Conservation (phyloP, 345 rosid genomes). For the Pugionium dolabratum region DNA sequence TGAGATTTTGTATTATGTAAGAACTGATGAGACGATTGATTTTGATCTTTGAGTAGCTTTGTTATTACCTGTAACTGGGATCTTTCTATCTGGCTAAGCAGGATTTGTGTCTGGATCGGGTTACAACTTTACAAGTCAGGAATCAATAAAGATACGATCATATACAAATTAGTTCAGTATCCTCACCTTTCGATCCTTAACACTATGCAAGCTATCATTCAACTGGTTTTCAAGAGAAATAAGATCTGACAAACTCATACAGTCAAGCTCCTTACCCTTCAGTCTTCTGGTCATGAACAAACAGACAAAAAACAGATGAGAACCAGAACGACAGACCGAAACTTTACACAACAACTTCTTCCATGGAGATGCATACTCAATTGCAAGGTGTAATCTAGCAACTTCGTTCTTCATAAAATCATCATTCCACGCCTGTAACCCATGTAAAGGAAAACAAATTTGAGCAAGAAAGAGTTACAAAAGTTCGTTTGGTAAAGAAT, state of each 20-base stretch:
- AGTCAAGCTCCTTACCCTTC: conserved; percentile 40
- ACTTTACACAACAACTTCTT: background rate
- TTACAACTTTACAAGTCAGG: conserved; percentile 11
- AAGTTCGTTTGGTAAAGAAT: background rate
- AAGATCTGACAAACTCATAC: conserved; percentile 40
- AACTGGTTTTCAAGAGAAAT: conserved; percentile 39
- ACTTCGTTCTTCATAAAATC: conserved; percentile 26
- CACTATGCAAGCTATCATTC: conserved; percentile 41
- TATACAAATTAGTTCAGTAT: background rate
- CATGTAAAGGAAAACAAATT: background rate
- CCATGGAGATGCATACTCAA: conserved; percentile 30
- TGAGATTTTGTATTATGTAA: conserved; percentile 2
- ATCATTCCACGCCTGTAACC: conserved; percentile 27
- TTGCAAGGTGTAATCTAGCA: conserved; percentile 38
- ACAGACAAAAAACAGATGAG: background rate
- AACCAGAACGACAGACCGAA: background rate
- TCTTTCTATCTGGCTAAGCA: conserved; percentile 36
- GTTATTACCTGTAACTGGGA: conserved; percentile 36
- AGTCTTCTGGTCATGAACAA: conserved; percentile 32
- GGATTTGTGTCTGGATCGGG: conserved; percentile 30
- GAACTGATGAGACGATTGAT: background rate
- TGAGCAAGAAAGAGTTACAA: background rate
- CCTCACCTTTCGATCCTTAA: conserved; percentile 42
- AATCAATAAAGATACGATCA: background rate
- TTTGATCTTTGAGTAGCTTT: conserved; percentile 4